Evolutionary conservation across 2,329 filamentous ascomycete species (phyloP), one percentile per base, ranked within the genome.

Genomic region (Aspergillus hortae): DNA sequence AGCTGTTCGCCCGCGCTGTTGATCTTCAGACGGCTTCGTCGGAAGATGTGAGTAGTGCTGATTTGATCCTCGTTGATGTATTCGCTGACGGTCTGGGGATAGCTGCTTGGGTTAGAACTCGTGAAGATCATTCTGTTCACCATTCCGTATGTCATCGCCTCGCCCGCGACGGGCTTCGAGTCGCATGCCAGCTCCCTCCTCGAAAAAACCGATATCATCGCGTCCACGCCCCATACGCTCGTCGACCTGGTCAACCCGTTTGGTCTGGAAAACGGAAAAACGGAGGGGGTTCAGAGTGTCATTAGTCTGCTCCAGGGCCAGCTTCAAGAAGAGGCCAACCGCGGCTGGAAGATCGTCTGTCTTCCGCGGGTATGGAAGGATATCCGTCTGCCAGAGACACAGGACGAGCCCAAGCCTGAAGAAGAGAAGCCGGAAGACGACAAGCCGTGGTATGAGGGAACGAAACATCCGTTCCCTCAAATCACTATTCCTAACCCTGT

Each of bases 71-170:
- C 11, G 23, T 23, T 25, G 45, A 6, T 40, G 33, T 11, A 14
- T 11, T 6, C 33, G 48, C 55, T 66, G 51, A 67, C 53, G 25
- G 44, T 41, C 40, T 10, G 27, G 23, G 14, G 41, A 54, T 58
- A 84, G 79, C 74, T 82, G 41, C 74, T 87, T 46, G 83, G 84
- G 17, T 74, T 95, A 40, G 94, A 97, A 74, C 82, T 99, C 32
- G 91, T 96, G 69, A 97, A 96, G 74, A 92, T 96, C 62, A 96
- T 99, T 59, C 83, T 97, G 42, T 83, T 96, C 45, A 96, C 92
- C 0, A 88, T 99, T 53, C 92, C 94, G 0, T 99, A 97, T 69
- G 80, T 90, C 49, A 86, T 96, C 80, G 83, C 86, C 9, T 84
- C 89, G 2, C 83, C 86, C 0, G 87, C 88, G 3, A 78, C 80